These are phyloP conservation scores for Incumbomyces delicatus DNA, from an alignment of 2,329 filamentous ascomycete genomes.

Conservation along the genomic window DNA sequence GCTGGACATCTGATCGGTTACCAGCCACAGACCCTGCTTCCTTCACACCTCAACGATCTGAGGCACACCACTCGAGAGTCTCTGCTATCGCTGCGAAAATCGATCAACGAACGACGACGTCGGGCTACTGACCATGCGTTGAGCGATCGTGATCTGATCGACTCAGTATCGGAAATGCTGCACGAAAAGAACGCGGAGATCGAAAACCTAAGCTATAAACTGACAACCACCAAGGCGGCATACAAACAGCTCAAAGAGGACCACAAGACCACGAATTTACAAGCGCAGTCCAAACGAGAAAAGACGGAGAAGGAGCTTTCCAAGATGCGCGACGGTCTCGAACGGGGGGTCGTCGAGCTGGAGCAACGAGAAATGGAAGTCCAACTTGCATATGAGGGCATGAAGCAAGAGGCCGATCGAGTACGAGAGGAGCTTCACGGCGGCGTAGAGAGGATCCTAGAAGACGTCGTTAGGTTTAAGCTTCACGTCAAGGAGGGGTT, in stretches of 20 bases:
- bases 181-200: constrained; percentile 92
- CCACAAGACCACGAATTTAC: constrained; percentile 76
- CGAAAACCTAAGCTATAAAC: constrained; percentile 78
- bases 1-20: constrained; percentile 70
- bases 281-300: constrained; percentile 87
- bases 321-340: constrained; percentile 19
- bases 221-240: constrained; percentile 80
- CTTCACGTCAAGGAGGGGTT: constrained; percentile 88
- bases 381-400: constrained; percentile 19
- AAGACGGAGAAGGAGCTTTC: constrained; percentile 98
- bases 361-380: constrained; percentile 53
- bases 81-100: constrained; percentile 70
- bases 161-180: constrained; percentile 92
- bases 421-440: constrained; percentile 95
- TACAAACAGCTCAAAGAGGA: constrained; percentile 78
- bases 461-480: constrained; percentile 98
- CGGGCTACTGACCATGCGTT: constrained; percentile 79
- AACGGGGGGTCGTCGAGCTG: constrained; percentile 28
- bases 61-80: constrained; percentile 70
- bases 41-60: constrained; percentile 56
- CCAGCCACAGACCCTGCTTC: constrained; percentile 77
- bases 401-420: constrained; percentile 20
- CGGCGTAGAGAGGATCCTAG: constrained; percentile 88
- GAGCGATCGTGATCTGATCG: constrained; percentile 85
- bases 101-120: constrained; percentile 81